These are phyloP conservation scores for Ochetophila trinervis DNA, from an alignment of 306 rosid species.

Conservation along the genomic window DNA sequence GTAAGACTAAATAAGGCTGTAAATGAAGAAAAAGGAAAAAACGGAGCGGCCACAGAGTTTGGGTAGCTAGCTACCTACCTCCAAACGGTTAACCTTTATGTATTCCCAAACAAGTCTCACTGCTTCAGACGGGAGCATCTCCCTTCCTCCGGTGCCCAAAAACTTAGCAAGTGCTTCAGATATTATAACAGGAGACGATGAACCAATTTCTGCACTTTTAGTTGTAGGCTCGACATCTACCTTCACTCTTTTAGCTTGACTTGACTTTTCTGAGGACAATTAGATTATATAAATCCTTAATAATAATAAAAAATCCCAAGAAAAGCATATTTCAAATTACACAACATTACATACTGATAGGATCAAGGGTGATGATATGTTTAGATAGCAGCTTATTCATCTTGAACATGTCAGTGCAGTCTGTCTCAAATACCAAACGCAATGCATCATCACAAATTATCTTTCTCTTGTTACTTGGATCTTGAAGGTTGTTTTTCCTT, in stretches of 20 bases:
- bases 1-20: background rate
- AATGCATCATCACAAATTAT: slow-evolving; percentile 78
- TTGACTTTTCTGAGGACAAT: slow-evolving; percentile 42
- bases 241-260: slow-evolving; percentile 56
- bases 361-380: slow-evolving; percentile 73
- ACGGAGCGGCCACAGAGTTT: background rate
- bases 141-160: slow-evolving; percentile 58
- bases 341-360: slow-evolving; percentile 47
- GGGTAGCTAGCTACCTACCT: slow-evolving; percentile 42
- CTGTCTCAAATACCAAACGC: slow-evolving; percentile 79
- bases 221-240: slow-evolving; percentile 43
- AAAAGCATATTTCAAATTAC: background rate
- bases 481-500: slow-evolving; percentile 87
- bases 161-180: slow-evolving; percentile 77
- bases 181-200: slow-evolving; percentile 42
- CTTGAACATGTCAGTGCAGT: slow-evolving; percentile 90
- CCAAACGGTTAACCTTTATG: slow-evolving; percentile 60
- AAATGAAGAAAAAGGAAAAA: background rate
- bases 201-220: slow-evolving; percentile 39
- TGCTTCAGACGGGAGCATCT: slow-evolving; percentile 70
- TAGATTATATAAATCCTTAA: slow-evolving; percentile 10
- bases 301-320: background rate
- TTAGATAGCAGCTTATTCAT: slow-evolving; percentile 84
- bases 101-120: slow-evolving; percentile 73
- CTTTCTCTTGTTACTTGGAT: slow-evolving; percentile 85